Evolutionary conservation across 106 monocot species (phyloP).

Genomic region (Platanthera guangdongensis): DNA sequence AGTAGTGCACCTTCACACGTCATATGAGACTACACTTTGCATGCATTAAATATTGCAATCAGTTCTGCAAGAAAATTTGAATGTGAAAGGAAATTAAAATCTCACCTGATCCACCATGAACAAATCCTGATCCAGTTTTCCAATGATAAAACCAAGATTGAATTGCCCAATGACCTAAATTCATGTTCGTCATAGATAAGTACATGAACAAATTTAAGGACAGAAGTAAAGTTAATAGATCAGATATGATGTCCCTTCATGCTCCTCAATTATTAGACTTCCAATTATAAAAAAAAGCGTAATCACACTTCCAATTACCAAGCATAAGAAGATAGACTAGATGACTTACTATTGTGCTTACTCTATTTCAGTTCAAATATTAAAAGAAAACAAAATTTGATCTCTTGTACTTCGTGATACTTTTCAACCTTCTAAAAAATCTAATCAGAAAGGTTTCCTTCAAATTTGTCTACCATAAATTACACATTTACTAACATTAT

Average conservation of each 20-base stretch:
- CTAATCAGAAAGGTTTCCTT: background rate
- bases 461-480: background rate
- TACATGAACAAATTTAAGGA: background rate
- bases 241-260: background rate
- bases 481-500: background rate
- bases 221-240: background rate
- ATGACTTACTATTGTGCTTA: background rate
- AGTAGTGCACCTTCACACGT: background rate
- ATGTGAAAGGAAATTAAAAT: constrained; percentile 3
- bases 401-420: background rate
- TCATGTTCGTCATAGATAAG: background rate
- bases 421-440: background rate
- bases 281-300: background rate
- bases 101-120: constrained; percentile 96
- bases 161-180: constrained; percentile 92
- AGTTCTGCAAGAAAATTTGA: background rate
- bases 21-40: background rate
- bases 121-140: constrained; percentile 82
- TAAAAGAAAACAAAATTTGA: background rate
- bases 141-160: constrained; percentile 99
- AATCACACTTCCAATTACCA: background rate
- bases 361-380: background rate
- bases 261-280: background rate
- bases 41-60: background rate
- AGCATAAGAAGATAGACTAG: background rate